These are phyloP conservation scores for Xylaria sp. DNA, from an alignment of 2,329 filamentous ascomycete species.

Conservation along the genomic window DNA sequence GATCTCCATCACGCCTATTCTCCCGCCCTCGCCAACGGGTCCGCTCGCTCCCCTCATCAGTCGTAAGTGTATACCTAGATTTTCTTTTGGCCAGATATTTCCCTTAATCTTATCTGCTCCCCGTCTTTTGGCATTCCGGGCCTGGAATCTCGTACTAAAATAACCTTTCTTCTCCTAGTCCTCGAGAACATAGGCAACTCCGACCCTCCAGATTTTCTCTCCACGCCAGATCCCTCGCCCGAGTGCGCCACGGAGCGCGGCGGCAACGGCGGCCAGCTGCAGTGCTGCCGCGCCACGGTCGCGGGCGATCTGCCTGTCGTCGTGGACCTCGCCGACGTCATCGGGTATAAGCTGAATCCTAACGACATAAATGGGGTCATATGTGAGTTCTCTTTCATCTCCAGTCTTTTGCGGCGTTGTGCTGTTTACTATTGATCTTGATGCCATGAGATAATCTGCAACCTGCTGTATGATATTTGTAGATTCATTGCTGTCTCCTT, in stretches of 20 bases:
- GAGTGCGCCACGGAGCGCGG: slow-evolving; percentile 46
- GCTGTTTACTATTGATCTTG: background rate
- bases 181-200: slow-evolving; percentile 42
- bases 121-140: background rate
- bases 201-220: slow-evolving; percentile 44
- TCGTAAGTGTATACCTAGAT: slow-evolving; percentile 23
- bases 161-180: slow-evolving; percentile 15
- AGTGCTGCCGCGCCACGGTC: slow-evolving; percentile 47
- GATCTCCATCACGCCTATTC: slow-evolving; percentile 22
- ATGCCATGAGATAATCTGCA: background rate
- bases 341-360: slow-evolving; percentile 48
- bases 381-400: slow-evolving; percentile 41
- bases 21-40: slow-evolving; percentile 12
- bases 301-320: slow-evolving; percentile 48
- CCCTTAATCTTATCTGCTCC: too few species aligned
- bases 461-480: background rate
- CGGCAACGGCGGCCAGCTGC: slow-evolving; percentile 48
- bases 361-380: slow-evolving; percentile 49
- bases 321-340: slow-evolving; percentile 45
- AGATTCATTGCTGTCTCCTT: background rate
- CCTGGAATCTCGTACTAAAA: background rate
- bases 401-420: background rate
- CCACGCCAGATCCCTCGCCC: slow-evolving; percentile 44
- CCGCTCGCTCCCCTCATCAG: slow-evolving; percentile 37
- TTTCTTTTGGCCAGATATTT: too few species aligned